Evolutionary conservation across 495 filamentous ascomycete genomes (phyloP), one percentile per base, ranked within the genome.

Genomic region (Cryomyces minteri): DNA sequence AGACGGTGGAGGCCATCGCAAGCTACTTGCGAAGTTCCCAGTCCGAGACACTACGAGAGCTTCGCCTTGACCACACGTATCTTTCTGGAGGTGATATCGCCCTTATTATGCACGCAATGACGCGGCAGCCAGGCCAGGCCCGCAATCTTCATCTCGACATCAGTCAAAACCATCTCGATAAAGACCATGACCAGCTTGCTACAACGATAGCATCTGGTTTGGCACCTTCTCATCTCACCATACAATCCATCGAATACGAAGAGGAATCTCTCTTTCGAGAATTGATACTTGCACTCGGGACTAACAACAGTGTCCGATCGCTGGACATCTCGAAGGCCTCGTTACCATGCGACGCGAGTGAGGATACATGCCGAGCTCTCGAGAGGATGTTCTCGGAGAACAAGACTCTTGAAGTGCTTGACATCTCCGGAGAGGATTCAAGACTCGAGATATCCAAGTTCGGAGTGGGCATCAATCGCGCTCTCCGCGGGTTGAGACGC

Each of bases 251-350:
- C 28, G 86, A 94, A 54, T 94, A 83, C 57, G 69, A 78, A 45
- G 73, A 80, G 48, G 85, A 92, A 56, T 63, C 69, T 8, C 74
- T 77, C 50, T 95, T 90, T 57, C 73, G 80, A 41, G 63, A 77
- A 40, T 67, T 98, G 33, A 63, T 90, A 9, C 63, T 71, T 41
- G 82, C 90, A 1, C 59, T 95, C 42, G 71, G 76, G 2, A 61
- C 66, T 25, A 93, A 94, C 50, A 79, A 66, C 28, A 78, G 83
- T 5, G 73, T 94, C 45, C 66, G 69, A 34, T 79, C 74, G 44
- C 65, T 98, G n/a, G 87, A 92, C 61, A 78, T 98, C 45, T 87
- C 84, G 6, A 85, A 88, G 48, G 83, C 81, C 12, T 84, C 86
- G 2, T 73, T 94, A 4, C 84, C 87, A 0, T 80, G 79, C 36